phyloP scores from a whole-genome alignment of 805 yeast species.

The Wickerhamomyces bisporus region DNA sequence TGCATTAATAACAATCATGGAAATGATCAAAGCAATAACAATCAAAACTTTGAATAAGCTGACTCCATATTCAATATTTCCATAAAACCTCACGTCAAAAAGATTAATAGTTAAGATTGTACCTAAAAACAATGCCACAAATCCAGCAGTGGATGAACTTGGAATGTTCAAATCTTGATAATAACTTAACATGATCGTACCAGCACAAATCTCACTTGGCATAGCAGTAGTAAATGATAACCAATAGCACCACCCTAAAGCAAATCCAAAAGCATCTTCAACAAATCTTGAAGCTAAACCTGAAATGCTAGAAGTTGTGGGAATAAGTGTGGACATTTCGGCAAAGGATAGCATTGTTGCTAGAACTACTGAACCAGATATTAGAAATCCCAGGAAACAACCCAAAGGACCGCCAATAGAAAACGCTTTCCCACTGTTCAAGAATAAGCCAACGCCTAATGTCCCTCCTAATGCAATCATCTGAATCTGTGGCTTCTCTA shows the following conservation, averaged over 20 bases:
- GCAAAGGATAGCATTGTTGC: conserved; percentile 72
- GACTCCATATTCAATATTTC: conserved; percentile 65
- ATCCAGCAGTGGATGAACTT: conserved; percentile 51
- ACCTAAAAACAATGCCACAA: conserved; percentile 54
- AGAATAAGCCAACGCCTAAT: conserved; percentile 67
- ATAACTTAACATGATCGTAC: conserved; percentile 68
- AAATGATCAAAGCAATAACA: conserved; percentile 48
- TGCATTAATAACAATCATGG: conserved; percentile 59
- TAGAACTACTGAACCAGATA: conserved; percentile 61
- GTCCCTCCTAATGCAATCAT: conserved; percentile 80
- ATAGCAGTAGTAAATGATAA: conserved; percentile 64
- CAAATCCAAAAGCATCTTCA: conserved; percentile 73
- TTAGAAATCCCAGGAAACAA: conserved; percentile 56
- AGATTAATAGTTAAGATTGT: conserved; percentile 47
- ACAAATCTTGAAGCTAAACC: conserved; percentile 72
- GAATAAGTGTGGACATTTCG: conserved; percentile 75
- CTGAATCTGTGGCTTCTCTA: conserved; percentile 63
- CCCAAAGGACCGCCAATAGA: conserved; percentile 77
- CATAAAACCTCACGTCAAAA: conserved; percentile 66
- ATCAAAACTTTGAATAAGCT: conserved; percentile 53
- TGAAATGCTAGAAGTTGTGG: conserved; percentile 74
- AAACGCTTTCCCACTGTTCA: conserved; percentile 69
- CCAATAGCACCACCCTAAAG: conserved; percentile 72
- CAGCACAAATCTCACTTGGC: conserved; percentile 79
- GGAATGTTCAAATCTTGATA: conserved; percentile 53